phyloP scores from a whole-genome alignment of 495 filamentous ascomycete species.

The Penicillium crystallinum region DNA sequence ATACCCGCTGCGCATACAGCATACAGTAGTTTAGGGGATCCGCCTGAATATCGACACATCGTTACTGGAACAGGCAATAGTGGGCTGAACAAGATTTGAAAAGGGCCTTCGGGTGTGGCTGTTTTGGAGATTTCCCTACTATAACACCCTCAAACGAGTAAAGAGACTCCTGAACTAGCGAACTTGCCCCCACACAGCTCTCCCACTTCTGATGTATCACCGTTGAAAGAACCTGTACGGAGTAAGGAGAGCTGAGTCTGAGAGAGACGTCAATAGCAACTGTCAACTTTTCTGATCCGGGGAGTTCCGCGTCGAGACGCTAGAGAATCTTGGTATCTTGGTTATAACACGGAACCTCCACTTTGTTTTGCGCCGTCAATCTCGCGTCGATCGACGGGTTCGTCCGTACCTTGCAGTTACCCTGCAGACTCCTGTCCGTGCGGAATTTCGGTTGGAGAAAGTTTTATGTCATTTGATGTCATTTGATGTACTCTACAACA shows the following conservation, averaged over 20 bases:
- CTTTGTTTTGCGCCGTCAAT: not conserved
- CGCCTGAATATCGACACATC: not conserved
- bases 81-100: not conserved
- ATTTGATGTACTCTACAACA: too few species aligned
- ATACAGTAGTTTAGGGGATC: conserved; percentile 21
- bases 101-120: too few species aligned
- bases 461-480: not conserved
- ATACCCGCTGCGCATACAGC: conserved; percentile 31
- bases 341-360: not conserved
- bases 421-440: conserved; percentile 25
- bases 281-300: not conserved
- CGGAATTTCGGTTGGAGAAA: conserved; percentile 5
- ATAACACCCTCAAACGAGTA: not conserved
- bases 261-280: too few species aligned
- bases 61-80: not conserved
- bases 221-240: too few species aligned
- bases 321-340: not conserved
- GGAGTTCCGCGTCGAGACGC: not conserved
- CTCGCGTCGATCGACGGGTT: conserved; percentile 24
- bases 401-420: conserved; percentile 31
- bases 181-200: conserved; percentile 1
- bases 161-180: not conserved
- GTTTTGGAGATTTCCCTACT: too few species aligned
- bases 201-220: too few species aligned
- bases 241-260: not conserved